Percentiles rank a stretch among this genome's conserved stretches.
These are phyloP conservation scores for Peronospora tabacina DNA, from an alignment of 352 stramenopile species.

Conservation along the genomic window DNA sequence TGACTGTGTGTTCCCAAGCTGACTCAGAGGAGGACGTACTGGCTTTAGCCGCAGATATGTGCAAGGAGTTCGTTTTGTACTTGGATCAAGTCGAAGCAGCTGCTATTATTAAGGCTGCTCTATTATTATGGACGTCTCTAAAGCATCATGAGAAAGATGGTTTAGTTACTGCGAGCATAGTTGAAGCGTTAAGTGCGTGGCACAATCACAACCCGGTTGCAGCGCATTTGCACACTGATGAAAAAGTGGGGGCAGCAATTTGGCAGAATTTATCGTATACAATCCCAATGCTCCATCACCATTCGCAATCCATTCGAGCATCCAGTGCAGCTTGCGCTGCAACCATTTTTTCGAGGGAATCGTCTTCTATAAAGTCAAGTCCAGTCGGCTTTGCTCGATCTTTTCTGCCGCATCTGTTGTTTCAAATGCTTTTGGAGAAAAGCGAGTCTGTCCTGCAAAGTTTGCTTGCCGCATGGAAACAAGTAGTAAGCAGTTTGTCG, in stretches of 20 bases:
- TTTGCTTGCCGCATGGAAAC: constrained; percentile 40
- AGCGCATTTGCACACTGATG: constrained; percentile 23
- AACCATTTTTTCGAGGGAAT: constrained; percentile 30
- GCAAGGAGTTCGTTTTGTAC: constrained; percentile 36
- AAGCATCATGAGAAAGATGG: constrained; percentile 20
- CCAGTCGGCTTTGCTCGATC: constrained; percentile 17
- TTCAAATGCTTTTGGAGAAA: constrained; percentile 52
- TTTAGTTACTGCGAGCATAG: constrained; percentile 27
- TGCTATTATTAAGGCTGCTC: constrained; percentile 20
- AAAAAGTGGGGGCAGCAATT: constrained; percentile 14
- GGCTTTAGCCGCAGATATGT: constrained; percentile 45
- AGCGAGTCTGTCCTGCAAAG: constrained; percentile 22
- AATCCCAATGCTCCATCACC: constrained; percentile 55
- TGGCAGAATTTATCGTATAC: constrained; percentile 32
- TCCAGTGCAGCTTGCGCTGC: constrained; percentile 43
- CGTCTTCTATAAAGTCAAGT: constrained; percentile 8
- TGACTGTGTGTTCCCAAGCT: constrained; percentile 27
- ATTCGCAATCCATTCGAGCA: constrained; percentile 32
- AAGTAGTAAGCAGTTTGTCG: constrained; percentile 23
- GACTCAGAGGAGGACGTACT: constrained; percentile 60
- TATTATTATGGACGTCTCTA: constrained; percentile 40
- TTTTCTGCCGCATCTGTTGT: constrained; percentile 49
- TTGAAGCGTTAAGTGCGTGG: constrained; percentile 38
- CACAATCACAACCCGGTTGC: constrained; percentile 25
- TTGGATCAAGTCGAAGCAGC: constrained; percentile 19